Evolutionary conservation across 768 basidiomycete genomes (phyloP), one percentile per base, ranked within the genome.

Genomic region (Boletus reticulatus): DNA sequence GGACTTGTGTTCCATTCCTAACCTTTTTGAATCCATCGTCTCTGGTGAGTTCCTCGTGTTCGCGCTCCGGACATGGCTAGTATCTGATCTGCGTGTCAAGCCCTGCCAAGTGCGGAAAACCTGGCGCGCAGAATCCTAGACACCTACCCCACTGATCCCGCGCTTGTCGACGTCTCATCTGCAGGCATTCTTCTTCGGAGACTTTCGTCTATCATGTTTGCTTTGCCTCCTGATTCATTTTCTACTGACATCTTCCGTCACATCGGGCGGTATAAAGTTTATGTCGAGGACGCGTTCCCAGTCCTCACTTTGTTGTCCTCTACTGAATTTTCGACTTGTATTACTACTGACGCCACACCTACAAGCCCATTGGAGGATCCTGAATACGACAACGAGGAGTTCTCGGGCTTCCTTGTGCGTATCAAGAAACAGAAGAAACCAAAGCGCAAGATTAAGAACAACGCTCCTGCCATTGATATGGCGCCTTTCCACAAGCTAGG

Each of bases 401-500:
- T 50, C 32, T 41, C 50, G 1, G 60, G 49, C 11, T 59, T 58
- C 24, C 24, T 38, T 32, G 42, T 50, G 24, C 55, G 43, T 17
- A 65, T 58, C 43, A 60, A 58, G 34, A 69, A 66, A 48, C 76
- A 72, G 53, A 72, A 68, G 46, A 66, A 66, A 49, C 39, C 52
- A 39, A 69, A 50, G 61, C 57, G 56, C 42, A 64, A 55, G 54
- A 50, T 37, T 42, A 49, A 62, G 51, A 51, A 55, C 45, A 46
- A 46, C 20, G 16, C 32, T 38, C 41, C 55, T 4, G 19, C 55
- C 9, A 42, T 74, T 12, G 66, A 80, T 38, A 27, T 39, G 11
- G 52, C 61, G 7, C 66, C 64, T 1, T 75, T 79, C 44, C 61
- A 59, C 6, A 67, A 55, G 29, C 61, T 78, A 19, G 66, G 66